Base-by-base conservation (phyloP, 192 early-diverging fungal genomes). In the Podila epigama region DNA sequence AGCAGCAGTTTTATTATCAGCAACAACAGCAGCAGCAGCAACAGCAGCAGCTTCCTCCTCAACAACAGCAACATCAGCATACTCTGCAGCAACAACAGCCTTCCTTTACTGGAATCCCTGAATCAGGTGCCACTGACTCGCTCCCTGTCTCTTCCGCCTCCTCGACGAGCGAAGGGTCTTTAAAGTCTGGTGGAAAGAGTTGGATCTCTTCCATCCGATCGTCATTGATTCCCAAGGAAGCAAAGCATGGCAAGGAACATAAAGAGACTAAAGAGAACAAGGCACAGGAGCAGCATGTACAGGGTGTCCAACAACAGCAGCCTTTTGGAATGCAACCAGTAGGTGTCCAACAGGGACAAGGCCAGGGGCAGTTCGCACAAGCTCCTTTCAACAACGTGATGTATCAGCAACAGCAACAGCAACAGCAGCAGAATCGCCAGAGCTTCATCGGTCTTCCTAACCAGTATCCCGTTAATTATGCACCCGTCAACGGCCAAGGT, bases 171-270 rank as follows among this genome's bases (percentile, higher is more conserved):
- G 72, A 75, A 35, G 44, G 65, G 2, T 22, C 70, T 8, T 29
- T 54, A 10, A 75, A 75, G 65, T 37, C 62, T 5, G 22, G 60
- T 20, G 63, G 64, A 55, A 75, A 75, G 51, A 50, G 72, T 8
- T 68, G 37, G 37, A 52, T 75, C 36, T 55, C 42, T 62, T 64
- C 60, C 5, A 52, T 75, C 36, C 58, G 72, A 9, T 51, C 52
- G 27, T 63, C 72, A 3, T 31, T 67, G 10, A 28, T 68, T 18
- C 33, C 40, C 25, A 75, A 68, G 40, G 60, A 57, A 5, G 18
- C 51, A 11, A 68, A 75, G 60, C 66, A 67, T 28, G 71, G 67
- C 10, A 75, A 67, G 31, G 71, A 75, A 7, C 28, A n/a, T 35
- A 67, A 66, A 36, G 60, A 62, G 11, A 7, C 51, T 29, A 53